Conservation (phyloP, 495 filamentous ascomycete genomes). For the Platismatia glauca region DNA sequence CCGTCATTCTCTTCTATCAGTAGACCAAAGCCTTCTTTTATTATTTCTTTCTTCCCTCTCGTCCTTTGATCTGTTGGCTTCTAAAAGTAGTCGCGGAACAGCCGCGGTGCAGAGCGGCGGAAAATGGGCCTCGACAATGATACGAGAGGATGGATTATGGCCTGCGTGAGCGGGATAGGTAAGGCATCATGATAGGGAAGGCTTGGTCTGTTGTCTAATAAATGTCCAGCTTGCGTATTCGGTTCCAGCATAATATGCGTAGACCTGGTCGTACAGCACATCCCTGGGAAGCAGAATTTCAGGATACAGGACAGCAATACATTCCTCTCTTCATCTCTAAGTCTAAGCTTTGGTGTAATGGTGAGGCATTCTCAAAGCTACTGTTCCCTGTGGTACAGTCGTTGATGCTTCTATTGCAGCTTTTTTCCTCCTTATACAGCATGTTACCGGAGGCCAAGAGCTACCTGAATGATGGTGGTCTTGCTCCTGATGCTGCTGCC, state of each 20-base stretch:
- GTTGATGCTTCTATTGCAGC: slow-evolving; percentile 38
- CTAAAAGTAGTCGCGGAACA: not conserved
- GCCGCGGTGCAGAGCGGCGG: slow-evolving; percentile 28
- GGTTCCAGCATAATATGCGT: slow-evolving; percentile 81
- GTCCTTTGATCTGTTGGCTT: not conserved
- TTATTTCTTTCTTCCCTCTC: not conserved
- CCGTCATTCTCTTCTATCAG: not conserved
- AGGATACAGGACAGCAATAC: slow-evolving; percentile 79
- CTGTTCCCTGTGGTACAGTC: not conserved
- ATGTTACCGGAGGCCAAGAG: slow-evolving; percentile 81
- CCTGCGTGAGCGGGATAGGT: slow-evolving; percentile 73
- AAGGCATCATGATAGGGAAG: slow-evolving; percentile 21
- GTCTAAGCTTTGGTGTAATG: slow-evolving; percentile 96
- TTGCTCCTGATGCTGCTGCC: slow-evolving; percentile 55
- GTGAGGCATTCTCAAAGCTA: slow-evolving; percentile 37
- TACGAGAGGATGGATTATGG: slow-evolving; percentile 89
- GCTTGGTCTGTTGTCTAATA: not conserved
- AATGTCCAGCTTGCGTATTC: slow-evolving; percentile 58
- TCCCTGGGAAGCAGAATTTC: slow-evolving; percentile 68
- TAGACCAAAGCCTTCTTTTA: not conserved
- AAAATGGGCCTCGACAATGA: slow-evolving; percentile 61
- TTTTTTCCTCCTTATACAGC: slow-evolving; percentile 88
- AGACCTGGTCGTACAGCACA: slow-evolving; percentile 61
- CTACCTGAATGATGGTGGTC: slow-evolving; percentile 61
- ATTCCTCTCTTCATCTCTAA: slow-evolving; percentile 82